Conservation (phyloP, 1,284 basidiomycete genomes). For the Microbotryomycetes sp. region DNA sequence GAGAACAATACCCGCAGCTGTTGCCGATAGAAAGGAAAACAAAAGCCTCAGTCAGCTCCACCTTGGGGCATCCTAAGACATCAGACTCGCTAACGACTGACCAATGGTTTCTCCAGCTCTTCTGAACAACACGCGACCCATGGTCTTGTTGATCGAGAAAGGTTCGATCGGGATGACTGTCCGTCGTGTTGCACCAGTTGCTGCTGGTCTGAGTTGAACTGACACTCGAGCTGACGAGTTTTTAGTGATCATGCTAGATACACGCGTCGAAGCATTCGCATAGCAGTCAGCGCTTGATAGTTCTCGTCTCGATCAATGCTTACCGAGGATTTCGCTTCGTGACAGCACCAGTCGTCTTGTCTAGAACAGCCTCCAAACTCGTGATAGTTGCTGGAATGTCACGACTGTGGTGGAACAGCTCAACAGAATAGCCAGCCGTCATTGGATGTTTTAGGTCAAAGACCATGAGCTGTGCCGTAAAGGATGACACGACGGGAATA, state of each 20-base stretch:
- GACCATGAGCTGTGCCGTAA: slow-evolving; percentile 82
- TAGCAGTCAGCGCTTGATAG: not conserved
- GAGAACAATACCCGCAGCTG: slow-evolving; percentile 21
- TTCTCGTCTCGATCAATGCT: not conserved
- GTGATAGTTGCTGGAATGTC: slow-evolving; percentile 83
- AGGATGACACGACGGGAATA: slow-evolving; percentile 67
- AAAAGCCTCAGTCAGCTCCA: not conserved
- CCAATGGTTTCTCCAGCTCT: slow-evolving; percentile 87
- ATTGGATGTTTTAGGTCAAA: slow-evolving; percentile 91
- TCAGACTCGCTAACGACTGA: not conserved
- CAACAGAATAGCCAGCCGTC: slow-evolving; percentile 77
- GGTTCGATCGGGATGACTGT: slow-evolving; percentile 74
- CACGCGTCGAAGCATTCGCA: not conserved
- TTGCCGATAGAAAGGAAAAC: not conserved
- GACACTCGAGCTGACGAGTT: slow-evolving; percentile 76
- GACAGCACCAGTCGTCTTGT: slow-evolving; percentile 67
- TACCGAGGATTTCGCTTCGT: slow-evolving; percentile 75
- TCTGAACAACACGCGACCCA: slow-evolving; percentile 84
- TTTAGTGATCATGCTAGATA: slow-evolving; percentile 81
- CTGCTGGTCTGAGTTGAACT: slow-evolving; percentile 58
- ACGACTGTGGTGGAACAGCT: slow-evolving; percentile 88
- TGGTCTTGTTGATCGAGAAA: slow-evolving; percentile 86
- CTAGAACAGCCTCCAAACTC: slow-evolving; percentile 68
- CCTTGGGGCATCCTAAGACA: not conserved
- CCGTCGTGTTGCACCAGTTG: slow-evolving; percentile 47